Percentiles rank a stretch among this genome's conserved stretches.
Evolutionary conservation across 2,329 filamentous ascomycete genomes (phyloP).

Genomic region (Zasmidium cellare): DNA sequence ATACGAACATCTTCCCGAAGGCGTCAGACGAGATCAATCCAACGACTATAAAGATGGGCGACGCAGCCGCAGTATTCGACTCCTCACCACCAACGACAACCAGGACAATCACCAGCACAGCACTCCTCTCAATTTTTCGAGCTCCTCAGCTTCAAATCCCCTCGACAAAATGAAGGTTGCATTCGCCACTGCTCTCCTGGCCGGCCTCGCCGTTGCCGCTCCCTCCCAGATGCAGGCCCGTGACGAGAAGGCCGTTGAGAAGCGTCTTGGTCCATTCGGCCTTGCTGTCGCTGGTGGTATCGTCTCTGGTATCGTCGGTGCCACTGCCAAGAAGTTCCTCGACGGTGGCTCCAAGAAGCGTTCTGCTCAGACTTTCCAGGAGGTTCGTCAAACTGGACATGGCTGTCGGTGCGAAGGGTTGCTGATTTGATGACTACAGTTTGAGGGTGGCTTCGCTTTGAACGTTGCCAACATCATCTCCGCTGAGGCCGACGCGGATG

Average conservation of each 20-base stretch:
- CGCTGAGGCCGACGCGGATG: background rate
- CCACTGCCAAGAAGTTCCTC: background rate
- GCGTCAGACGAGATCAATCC: background rate
- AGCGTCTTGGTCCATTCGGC: background rate
- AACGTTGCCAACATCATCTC: background rate
- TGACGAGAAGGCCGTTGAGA: background rate
- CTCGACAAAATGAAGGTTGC: background rate
- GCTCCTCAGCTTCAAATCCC: background rate
- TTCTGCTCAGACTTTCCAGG: background rate
- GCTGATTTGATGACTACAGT: background rate
- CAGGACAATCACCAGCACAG: background rate
- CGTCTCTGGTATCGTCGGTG: background rate
- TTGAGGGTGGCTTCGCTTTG: background rate
- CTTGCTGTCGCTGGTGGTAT: background rate
- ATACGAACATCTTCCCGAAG: background rate
- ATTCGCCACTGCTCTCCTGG: background rate
- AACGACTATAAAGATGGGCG: background rate
- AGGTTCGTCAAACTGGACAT: background rate
- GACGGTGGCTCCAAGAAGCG: background rate
- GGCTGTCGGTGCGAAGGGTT: background rate
- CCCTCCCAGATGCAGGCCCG: background rate
- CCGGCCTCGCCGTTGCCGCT: background rate
- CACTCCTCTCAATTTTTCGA: background rate
- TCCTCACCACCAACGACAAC: background rate
- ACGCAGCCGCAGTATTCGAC: background rate